Evolutionary conservation across 164 flowering plant genomes (phyloP), one percentile per base, ranked within the genome.

Genomic region (Saururus chinensis): DNA sequence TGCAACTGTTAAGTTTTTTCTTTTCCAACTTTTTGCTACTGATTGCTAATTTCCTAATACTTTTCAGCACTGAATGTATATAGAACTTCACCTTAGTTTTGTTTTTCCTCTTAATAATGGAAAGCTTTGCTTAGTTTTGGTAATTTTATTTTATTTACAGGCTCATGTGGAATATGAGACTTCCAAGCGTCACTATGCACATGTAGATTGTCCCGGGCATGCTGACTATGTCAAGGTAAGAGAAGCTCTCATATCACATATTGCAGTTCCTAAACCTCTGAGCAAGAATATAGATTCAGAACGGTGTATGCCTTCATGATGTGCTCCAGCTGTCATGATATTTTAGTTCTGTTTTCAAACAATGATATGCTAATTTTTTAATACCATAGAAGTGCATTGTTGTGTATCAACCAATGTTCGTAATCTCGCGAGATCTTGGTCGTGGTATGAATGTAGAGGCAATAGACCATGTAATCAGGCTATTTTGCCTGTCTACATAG

Each of bases 121-220:
- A 10, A 19, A 53, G 25, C 0, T 53, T 1, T 23, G 22, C 22
- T 53, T n/a, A 23, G 25, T 20, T 0, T 53, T 53, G 6, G 56
- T 53, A 20, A 23, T 53, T 4, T 20, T 20, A 56, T 64, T 26
- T 66, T n/a, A 30, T 71, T 65, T 71, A 72, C 77, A 93, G 99
- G 93, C 99, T 51, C 99, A 93, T 76, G 99, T 93, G n/a, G n/a
- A n/a, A n/a, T n/a, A n/a, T n/a, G n/a, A n/a, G n/a, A n/a, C n/a
- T n/a, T n/a, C n/a, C n/a, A n/a, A n/a, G 77, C 74, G 99, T 40
- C 99, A 90, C 63, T 93, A 93, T 76, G 96, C 97, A 24, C 97
- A 93, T 80, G 99, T 93, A 16, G 97, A 93, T 76, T 93, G 97
- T 68, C 99, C 99, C 4, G 99, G 96, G 61, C 97, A 93, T 76